Base-by-base conservation (phyloP, 2,329 filamentous ascomycete genomes). In the Escovopsis sp. region DNA sequence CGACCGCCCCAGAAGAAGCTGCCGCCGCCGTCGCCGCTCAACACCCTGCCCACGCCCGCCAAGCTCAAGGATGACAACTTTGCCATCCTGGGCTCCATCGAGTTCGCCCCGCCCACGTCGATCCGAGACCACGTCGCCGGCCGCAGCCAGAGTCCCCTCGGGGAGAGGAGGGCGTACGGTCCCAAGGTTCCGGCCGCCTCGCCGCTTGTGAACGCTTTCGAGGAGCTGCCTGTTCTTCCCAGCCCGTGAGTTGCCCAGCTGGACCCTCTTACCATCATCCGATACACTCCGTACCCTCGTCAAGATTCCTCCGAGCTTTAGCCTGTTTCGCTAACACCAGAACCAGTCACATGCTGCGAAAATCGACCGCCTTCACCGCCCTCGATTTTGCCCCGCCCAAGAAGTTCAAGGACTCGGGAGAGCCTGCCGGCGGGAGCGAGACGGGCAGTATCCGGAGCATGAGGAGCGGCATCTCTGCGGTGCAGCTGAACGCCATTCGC, bases 61-160 rank as follows among this genome's bases (percentile, higher is more conserved):
- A 81, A 85, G 62, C 67, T 98, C 29, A 80, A 67, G 49, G 87
- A 93, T 41, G 86, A 94, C 52, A 70, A 73, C 3, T 77, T 93
- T 44, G 74, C 80, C 31, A 55, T 80, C 60, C 48, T 76, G 45
- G 61, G 62, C 34, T 68, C 85, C 0, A 70, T 79, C 38, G 88
- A 94, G 46, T 96, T 94, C 56, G 90, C 90, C 0, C 90, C 90
- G 17, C 85, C 82, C 1, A 64, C 70, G 16, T 68, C 58, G 14
- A 68, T 75, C 50, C 66, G 63, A 43, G 82, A 88, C 26, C 72
- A 78, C 40, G 74, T 70, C 42, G 70, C 72, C 35, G 88, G 88
- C 31, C 66, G 74, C 29, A 70, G 72, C 6, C 72, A 78, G 47
- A 78, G 73, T 47, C 74, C 74, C 10, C 54, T 71, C 5, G 72